Conservation (phyloP, 2,329 filamentous ascomycete species). For the Talaromyces sp. region DNA sequence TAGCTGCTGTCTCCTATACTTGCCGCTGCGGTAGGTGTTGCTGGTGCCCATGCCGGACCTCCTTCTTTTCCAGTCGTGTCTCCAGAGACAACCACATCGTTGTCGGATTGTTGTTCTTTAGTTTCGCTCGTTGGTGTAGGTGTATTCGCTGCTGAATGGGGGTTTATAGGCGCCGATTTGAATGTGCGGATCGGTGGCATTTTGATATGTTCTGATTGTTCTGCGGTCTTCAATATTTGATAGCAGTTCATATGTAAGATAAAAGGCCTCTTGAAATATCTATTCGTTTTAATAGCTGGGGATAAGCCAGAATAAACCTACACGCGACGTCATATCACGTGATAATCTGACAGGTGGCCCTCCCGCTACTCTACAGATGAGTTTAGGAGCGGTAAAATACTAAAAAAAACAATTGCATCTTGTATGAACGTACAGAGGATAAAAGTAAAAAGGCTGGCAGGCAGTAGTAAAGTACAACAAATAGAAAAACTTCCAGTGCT, state of each 20-base stretch:
- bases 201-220: neutral
- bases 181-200: constrained; percentile 29
- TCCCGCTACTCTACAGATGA: neutral
- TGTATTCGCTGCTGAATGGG: constrained; percentile 20
- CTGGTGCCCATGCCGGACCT: constrained; percentile 3
- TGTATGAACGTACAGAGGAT: constrained; percentile 11
- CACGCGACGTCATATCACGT: constrained; percentile 20
- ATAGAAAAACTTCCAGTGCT: constrained; percentile 42
- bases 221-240: neutral
- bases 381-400: neutral
- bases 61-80: neutral
- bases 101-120: neutral
- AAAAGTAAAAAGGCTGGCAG: constrained; percentile 42
- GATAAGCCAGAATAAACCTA: neutral
- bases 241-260: neutral
- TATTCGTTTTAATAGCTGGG: neutral
- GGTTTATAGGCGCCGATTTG: constrained; percentile 28
- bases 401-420: constrained; percentile 8
- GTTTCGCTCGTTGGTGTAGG: neutral
- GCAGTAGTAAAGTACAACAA: constrained; percentile 49
- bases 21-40: neutral
- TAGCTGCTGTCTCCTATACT: neutral
- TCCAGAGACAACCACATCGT: neutral
- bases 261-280: neutral
- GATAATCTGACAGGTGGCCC: constrained; percentile 7